Evolutionary conservation across 2,329 filamentous ascomycete species (phyloP).

Genomic region (Aspergillus piperis): DNA sequence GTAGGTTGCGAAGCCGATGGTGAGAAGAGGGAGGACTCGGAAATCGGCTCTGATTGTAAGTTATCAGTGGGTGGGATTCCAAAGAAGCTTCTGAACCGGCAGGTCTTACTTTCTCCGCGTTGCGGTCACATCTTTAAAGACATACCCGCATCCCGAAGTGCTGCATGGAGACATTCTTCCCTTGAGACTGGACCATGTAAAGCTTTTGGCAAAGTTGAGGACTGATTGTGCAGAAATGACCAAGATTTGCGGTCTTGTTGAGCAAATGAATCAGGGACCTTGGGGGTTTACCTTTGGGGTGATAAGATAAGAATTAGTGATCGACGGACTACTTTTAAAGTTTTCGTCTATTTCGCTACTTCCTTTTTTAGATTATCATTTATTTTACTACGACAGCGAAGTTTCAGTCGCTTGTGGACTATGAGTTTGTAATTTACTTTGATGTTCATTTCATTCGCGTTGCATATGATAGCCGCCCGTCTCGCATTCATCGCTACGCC

Average conservation of each 20-base stretch:
- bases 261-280: background rate
- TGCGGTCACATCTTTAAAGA: background rate
- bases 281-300: constrained; percentile 1
- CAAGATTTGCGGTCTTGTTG: background rate
- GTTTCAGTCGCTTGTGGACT: too few species aligned
- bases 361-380: too few species aligned
- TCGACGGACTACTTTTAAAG: too few species aligned
- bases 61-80: background rate
- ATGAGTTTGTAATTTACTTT: too few species aligned
- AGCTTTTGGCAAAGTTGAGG: background rate
- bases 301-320: constrained; percentile 4
- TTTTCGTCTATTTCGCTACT: too few species aligned
- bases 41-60: constrained; percentile 44
- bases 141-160: background rate
- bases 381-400: too few species aligned
- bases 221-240: background rate
- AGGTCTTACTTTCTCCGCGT: background rate
- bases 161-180: background rate
- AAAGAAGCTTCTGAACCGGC: background rate
- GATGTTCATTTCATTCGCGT: too few species aligned
- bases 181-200: too few species aligned
- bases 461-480: too few species aligned
- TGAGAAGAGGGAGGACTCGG: constrained; percentile 52
- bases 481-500: too few species aligned
- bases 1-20: constrained; percentile 54